Conservation (phyloP, 1,139 yeast genomes). For the Suhomyces guaymorum region DNA sequence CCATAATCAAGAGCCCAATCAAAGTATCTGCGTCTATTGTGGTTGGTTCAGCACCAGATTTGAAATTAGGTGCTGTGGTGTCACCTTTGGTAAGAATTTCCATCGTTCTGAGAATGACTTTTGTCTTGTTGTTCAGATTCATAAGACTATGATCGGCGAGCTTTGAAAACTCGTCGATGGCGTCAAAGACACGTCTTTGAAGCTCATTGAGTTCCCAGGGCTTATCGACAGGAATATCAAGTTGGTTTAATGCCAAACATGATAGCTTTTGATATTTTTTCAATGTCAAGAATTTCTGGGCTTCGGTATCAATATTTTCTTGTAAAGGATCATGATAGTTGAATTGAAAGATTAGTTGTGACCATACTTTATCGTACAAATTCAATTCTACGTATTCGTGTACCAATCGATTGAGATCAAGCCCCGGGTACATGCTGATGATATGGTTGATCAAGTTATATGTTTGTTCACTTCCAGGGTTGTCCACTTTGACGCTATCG, state of each 20-base stretch:
- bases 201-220: conserved; percentile 44
- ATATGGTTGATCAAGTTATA: conserved; percentile 35
- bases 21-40: conserved; percentile 78
- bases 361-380: conserved; percentile 66
- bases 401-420: conserved; percentile 57
- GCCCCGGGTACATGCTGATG: conserved; percentile 38
- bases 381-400: conserved; percentile 72
- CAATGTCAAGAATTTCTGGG: conserved; percentile 33
- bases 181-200: conserved; percentile 52
- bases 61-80: background rate
- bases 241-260: conserved; percentile 67
- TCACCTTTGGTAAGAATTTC: conserved; percentile 44
- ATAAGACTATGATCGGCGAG: conserved; percentile 47
- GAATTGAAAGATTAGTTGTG: conserved; percentile 44
- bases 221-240: conserved; percentile 55
- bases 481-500: conserved; percentile 41
- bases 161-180: conserved; percentile 55
- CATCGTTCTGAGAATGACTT: conserved; percentile 55
- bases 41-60: background rate
- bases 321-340: conserved; percentile 35
- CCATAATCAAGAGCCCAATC: conserved; percentile 70
- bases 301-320: conserved; percentile 26
- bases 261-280: conserved; percentile 45
- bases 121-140: conserved; percentile 55
- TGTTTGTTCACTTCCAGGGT: conserved; percentile 39